These are phyloP conservation scores for Clarireedia homoeocarpa DNA, from an alignment of 2,329 filamentous ascomycete species.

Conservation along the genomic window DNA sequence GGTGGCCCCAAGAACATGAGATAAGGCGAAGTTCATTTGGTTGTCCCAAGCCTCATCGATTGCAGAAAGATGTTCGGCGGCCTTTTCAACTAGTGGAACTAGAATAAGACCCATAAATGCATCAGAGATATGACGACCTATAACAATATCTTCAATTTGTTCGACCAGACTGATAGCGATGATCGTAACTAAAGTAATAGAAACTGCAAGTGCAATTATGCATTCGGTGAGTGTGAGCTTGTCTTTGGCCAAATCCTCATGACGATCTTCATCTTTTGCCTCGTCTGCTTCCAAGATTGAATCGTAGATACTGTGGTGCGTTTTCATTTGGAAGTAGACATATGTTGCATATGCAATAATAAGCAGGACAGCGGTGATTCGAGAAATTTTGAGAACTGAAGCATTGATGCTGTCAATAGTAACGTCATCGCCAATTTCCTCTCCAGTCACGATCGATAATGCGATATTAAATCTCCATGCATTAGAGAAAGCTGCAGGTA, in stretches of 20 bases:
- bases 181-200: slow-evolving; percentile 62
- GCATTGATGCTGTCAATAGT: slow-evolving; percentile 35
- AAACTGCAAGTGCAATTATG: slow-evolving; percentile 53
- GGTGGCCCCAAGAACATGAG: slow-evolving; percentile 52
- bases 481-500: slow-evolving; percentile 40
- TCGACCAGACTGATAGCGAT: slow-evolving; percentile 67
- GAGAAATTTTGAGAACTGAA: slow-evolving; percentile 58
- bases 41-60: slow-evolving; percentile 80
- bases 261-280: slow-evolving; percentile 54
- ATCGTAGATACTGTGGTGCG: slow-evolving; percentile 71
- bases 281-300: slow-evolving; percentile 66
- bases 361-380: slow-evolving; percentile 62
- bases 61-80: slow-evolving; percentile 76
- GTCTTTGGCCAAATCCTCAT: slow-evolving; percentile 50
- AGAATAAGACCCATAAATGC: slow-evolving; percentile 66
- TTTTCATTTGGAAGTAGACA: slow-evolving; percentile 64
- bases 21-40: slow-evolving; percentile 45
- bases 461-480: slow-evolving; percentile 23
- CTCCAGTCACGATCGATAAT: slow-evolving; percentile 5
- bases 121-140: slow-evolving; percentile 42
- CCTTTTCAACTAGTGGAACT: slow-evolving; percentile 76
- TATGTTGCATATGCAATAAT: slow-evolving; percentile 61
- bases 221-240: slow-evolving; percentile 73
- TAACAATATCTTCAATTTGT: slow-evolving; percentile 58
- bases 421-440: slow-evolving; percentile 1